phyloP scores from a whole-genome alignment of 176 grass and related monocot genomes.

The Carex littledalei region DNA sequence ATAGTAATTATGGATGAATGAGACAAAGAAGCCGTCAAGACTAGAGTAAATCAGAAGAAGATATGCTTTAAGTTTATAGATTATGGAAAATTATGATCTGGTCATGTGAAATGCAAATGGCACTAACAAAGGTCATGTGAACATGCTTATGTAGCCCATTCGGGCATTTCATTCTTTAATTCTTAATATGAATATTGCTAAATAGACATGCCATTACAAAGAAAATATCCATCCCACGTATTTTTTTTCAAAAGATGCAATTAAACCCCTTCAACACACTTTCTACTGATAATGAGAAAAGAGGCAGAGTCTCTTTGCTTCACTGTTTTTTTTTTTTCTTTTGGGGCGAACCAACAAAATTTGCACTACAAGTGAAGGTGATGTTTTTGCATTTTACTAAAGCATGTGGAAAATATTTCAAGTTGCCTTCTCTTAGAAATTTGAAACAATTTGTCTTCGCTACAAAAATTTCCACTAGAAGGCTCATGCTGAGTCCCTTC shows the following conservation, averaged over 20 bases:
- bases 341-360: background rate
- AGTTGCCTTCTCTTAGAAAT: background rate
- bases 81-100: background rate
- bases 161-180: background rate
- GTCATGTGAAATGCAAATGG: slow-evolving; percentile 1
- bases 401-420: background rate
- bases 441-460: background rate
- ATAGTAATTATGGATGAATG: background rate
- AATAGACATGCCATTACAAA: background rate
- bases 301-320: background rate
- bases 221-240: background rate
- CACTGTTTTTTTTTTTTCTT: background rate
- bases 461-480: background rate
- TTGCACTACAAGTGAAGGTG: background rate
- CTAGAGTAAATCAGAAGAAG: background rate
- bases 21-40: background rate
- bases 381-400: background rate
- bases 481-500: background rate
- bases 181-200: background rate
- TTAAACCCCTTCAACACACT: background rate
- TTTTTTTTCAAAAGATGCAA: background rate
- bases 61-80: background rate
- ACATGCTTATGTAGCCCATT: background rate
- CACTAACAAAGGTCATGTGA: background rate
- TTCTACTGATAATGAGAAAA: background rate